A percentile compares a stretch with the other conserved stretches of the same genome.
Conservation (phyloP, 208 protist genomes). For the Wallacemonas sp. region DNA sequence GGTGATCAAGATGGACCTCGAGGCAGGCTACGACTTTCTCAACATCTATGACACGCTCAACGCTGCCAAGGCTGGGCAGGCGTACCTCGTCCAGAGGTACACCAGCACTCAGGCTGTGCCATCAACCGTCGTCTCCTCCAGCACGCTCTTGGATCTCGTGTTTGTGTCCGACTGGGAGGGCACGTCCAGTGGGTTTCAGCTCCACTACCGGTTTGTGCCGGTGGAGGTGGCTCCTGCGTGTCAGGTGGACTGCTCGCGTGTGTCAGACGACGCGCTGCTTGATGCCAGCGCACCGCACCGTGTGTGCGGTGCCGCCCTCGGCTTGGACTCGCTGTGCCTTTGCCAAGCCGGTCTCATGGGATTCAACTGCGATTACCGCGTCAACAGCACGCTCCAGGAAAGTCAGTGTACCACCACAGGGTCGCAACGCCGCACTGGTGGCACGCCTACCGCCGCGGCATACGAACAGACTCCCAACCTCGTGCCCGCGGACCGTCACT, state of each 20-base stretch:
- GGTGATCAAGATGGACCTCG: conserved; percentile 49
- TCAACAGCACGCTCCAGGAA: neutral
- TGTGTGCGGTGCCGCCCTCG: conserved; percentile 27
- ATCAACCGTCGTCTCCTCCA: conserved; percentile 27
- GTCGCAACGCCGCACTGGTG: no score
- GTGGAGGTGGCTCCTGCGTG: neutral
- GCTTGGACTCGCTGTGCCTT: conserved; percentile 38
- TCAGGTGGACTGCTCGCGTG: neutral
- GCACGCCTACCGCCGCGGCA: no score
- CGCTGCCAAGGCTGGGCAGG: neutral
- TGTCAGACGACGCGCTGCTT: neutral
- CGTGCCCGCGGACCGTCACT: neutral
- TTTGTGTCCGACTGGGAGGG: conserved; percentile 65
- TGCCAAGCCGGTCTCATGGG: conserved; percentile 44
- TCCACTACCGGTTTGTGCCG: conserved; percentile 62
- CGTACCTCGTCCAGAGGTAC: neutral
- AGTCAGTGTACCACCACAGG: no score
- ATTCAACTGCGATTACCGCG: conserved; percentile 22
- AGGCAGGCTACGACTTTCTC: conserved; percentile 36
- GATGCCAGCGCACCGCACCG: neutral
- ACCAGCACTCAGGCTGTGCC: neutral
- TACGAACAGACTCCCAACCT: no score
- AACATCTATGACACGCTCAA: conserved; percentile 41
- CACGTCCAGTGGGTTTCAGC: conserved; percentile 40
- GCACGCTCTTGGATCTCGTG: conserved; percentile 33